Evolutionary conservation across 202 grass and related monocot genomes (phyloP), one percentile per base, ranked within the genome.

Genomic region (Bolboschoenoplectus hybrid): DNA sequence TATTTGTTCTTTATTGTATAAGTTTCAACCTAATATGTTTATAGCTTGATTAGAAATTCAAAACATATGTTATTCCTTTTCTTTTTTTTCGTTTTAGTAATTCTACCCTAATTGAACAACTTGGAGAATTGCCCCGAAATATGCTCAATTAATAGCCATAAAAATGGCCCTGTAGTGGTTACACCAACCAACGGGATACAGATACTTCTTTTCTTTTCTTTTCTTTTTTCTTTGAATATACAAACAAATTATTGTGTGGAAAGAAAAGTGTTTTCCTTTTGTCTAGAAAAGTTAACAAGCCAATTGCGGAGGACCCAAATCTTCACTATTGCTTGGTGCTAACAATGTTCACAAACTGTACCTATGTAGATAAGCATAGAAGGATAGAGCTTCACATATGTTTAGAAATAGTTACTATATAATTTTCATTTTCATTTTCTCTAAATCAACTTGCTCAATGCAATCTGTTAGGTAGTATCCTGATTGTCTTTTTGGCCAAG

Each of bases 191-290:
- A 67, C 35, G 16, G 67, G 51, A 76, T 62, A 36, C 49, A 34
- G 46, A 84, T 55, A 55, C 26, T 70, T 26, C 26, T 26, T 26
- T 26, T 26, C 26, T 26, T 26, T 0, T 7, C 5, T 56, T 53
- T 2, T 53, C 57, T 38, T n/a, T 67, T 36, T 84, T 12, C 47
- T 57, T 20, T 83, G 44, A 83, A 83, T 83, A 39, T 40, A 68
- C 19, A 83, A 83, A 16, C 81, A 70, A 40, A 39, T 83, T 56
- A 56, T 69, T 69, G 81, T 69, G 46, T n/a, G 8, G 43, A 67
- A 68, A 69, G 20, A 67, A 67, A 83, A 83, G n/a, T 52, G 2
- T 55, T 53, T 83, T 83, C 7, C 45, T 83, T 83, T 67, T 82
- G 16, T 67, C 81, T 83, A 82, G 12, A 83, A 35, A 52, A 56